Base-by-base conservation (phyloP, 306 rosid species). In the Geum urbanum region DNA sequence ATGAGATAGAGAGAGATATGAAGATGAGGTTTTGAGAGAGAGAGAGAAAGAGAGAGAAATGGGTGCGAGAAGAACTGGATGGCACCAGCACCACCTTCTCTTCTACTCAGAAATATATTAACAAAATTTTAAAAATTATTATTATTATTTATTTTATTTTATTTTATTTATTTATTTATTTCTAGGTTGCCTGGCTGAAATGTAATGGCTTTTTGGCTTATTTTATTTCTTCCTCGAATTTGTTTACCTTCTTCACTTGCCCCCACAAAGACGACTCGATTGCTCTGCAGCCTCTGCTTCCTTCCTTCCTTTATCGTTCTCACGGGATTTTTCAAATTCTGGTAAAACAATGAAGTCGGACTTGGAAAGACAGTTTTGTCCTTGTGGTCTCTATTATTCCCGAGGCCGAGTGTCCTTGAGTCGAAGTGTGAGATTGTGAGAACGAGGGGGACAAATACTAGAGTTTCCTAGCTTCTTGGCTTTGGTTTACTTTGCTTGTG, bases 1-100 rank as follows among this genome's bases (percentile, higher is more conserved):
- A 18, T 2, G 18, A 12, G 16, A 74, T 66, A 59, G 20, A 53
- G 67, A 37, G 53, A 51, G 45, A 58, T 27, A 27, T 27, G 32
- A 27, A 27, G 32, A 27, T 27, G 32, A 27, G 32, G 32, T 27
- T 27, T 27, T 27, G 59, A 54, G 67, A 69, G 67, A 74, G 69
- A 59, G 20, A 53, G 67, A 37, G 53, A 51, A 40, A 58, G 70
- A 62, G 40, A 46, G 44, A 39, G 63, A 45, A 71, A 63, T 24
- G 74, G 80, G 74, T 62, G 73, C 71, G 75, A 67, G 79, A 74
- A 76, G 76, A 78, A 76, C 70, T 75, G 76, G 81, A 71, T 66
- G 76, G 80, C 69, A 73, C 86, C 81, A 70, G 59, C 81, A 82
- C 80, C 86, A 78, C 82, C 91, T 68, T 67, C 86, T 76, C 75